A percentile compares a stretch with the other conserved stretches of the same genome.
Evolutionary conservation across 768 basidiomycete species (phyloP).

Genomic region (Russula sp.): DNA sequence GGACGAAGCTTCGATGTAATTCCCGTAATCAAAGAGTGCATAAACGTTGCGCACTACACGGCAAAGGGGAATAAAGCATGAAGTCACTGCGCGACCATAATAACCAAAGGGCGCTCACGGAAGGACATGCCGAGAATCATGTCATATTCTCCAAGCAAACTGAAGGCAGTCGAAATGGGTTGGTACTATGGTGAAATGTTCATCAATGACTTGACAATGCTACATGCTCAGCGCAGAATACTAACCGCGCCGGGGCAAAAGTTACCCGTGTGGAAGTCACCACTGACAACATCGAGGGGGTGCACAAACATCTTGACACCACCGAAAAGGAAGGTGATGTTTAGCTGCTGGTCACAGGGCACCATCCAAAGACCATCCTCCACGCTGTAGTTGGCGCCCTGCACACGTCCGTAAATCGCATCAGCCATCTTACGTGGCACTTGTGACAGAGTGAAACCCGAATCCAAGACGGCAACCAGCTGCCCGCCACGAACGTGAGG

Average conservation of each 20-base stretch:
- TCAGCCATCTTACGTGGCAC: conserved; percentile 71
- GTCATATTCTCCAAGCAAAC: conserved; percentile 70
- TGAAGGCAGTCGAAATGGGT: conserved; percentile 76
- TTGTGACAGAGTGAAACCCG: conserved; percentile 66
- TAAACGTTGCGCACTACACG: conserved; percentile 67
- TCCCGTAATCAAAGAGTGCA: conserved; percentile 64
- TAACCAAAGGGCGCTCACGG: conserved; percentile 38
- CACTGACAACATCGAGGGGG: conserved; percentile 61
- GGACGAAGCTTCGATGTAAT: conserved; percentile 49
- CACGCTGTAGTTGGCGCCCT: conserved; percentile 60
- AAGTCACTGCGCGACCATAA: not conserved
- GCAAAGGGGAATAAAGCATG: conserved; percentile 1
- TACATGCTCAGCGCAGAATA: conserved; percentile 12
- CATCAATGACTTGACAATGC: conserved; percentile 12
- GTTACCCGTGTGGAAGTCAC: conserved; percentile 42
- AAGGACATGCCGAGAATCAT: conserved; percentile 82
- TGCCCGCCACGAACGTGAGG: conserved; percentile 58
- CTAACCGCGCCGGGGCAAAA: conserved; percentile 66
- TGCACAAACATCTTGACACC: conserved; percentile 65
- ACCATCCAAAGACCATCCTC: conserved; percentile 58
- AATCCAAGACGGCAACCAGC: conserved; percentile 68
- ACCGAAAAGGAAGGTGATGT: conserved; percentile 65
- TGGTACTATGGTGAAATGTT: conserved; percentile 51
- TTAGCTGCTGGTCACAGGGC: conserved; percentile 69
- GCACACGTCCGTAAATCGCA: conserved; percentile 74